A percentile compares a stretch with the other conserved stretches of the same genome.
These are phyloP conservation scores for Prunella vulgaris DNA, from an alignment of 257 asterid species.

Conservation along the genomic window DNA sequence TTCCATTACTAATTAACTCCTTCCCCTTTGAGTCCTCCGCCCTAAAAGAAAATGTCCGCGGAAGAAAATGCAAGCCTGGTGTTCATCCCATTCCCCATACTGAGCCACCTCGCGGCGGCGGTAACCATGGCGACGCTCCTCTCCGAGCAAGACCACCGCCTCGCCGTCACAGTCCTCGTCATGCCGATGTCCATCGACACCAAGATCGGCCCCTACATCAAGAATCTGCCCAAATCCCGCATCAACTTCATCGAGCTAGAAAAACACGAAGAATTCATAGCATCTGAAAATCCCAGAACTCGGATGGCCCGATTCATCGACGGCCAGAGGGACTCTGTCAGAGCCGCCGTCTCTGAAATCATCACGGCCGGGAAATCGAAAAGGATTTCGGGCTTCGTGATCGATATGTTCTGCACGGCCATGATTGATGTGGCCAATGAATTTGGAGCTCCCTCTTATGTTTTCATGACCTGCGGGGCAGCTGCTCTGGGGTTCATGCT, in stretches of 20 bases:
- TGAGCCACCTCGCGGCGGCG: constrained; percentile 34
- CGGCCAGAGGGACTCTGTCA: constrained; percentile 16
- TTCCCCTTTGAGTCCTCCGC: background rate
- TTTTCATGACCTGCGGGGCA: constrained; percentile 35
- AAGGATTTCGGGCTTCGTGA: constrained; percentile 26
- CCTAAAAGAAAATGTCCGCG: background rate
- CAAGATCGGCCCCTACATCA: constrained; percentile 16
- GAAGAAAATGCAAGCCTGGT: background rate
- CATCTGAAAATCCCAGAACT: background rate
- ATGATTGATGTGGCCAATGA: constrained; percentile 54
- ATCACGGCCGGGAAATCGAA: background rate
- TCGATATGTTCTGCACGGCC: constrained; percentile 20
- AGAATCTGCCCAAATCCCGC: constrained; percentile 6
- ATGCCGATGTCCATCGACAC: constrained; percentile 24
- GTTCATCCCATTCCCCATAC: constrained; percentile 38
- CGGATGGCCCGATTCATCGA: constrained; percentile 2
- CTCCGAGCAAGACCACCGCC: constrained; percentile 22
- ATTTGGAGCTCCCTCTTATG: constrained; percentile 31
- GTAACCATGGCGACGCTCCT: constrained; percentile 35
- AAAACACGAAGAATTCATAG: background rate
- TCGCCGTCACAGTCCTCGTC: constrained; percentile 33
- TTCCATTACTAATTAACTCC: background rate
- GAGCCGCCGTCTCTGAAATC: constrained; percentile 11
- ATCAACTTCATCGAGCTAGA: constrained; percentile 16
- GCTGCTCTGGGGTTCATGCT: constrained; percentile 32